A percentile compares a stretch with the other conserved stretches of the same genome.
These are phyloP conservation scores for Solanum medicagineum DNA, from an alignment of 257 asterid genomes.

Conservation along the genomic window DNA sequence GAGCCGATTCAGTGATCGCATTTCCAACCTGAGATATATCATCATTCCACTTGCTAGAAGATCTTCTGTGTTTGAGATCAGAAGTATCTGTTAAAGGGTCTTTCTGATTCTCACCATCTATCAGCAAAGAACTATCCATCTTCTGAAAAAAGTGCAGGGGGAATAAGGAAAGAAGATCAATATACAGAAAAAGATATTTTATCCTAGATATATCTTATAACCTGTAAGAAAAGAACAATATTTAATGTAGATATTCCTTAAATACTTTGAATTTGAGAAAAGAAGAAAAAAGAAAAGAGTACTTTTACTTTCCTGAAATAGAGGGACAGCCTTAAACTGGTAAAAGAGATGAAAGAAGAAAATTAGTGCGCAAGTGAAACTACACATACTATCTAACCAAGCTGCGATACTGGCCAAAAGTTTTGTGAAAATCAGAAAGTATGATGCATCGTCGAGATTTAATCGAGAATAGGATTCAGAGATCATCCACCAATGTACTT, in stretches of 20 bases:
- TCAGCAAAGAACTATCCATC: constrained; percentile 54
- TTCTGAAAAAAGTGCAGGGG: constrained; percentile 38
- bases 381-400: background rate
- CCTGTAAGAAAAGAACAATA: background rate
- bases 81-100: constrained; percentile 39
- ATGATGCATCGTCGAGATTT: background rate
- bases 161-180: constrained; percentile 9
- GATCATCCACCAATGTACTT: background rate
- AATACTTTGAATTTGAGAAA: background rate
- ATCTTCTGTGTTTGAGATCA: constrained; percentile 41
- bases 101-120: constrained; percentile 44
- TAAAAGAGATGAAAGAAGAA: background rate
- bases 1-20: constrained; percentile 67
- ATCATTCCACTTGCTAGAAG: constrained; percentile 82
- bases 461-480: background rate
- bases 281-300: background rate
- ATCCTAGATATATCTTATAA: background rate
- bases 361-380: background rate
- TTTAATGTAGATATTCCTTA: background rate
- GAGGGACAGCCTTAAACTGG: background rate
- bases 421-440: background rate
- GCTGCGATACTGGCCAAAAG: background rate
- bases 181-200: background rate
- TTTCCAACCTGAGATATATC: constrained; percentile 80
- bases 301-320: background rate